These are phyloP conservation scores for Fraxinus platypoda DNA, from an alignment of 305 asterid species.

Conservation along the genomic window DNA sequence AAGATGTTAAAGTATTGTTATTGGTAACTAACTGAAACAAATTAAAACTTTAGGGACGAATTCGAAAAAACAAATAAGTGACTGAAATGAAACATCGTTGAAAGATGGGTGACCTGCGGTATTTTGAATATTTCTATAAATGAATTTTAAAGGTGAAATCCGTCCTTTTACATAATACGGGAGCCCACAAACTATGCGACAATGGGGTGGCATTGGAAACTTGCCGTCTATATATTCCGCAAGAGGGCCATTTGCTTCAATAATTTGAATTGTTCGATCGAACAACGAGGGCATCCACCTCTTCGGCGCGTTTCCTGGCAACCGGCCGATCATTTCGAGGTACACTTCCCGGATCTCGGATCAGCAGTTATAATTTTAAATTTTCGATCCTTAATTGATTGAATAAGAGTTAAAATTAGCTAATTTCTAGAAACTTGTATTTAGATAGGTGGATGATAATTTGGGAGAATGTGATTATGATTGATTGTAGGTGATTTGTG, in stretches of 20 bases:
- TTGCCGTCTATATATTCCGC: neutral
- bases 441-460: neutral
- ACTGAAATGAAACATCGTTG: neutral
- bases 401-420: neutral
- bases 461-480: neutral
- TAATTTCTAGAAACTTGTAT: neutral
- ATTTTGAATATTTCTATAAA: neutral
- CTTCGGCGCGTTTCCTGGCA: slow-evolving; percentile 4
- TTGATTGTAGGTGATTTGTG: neutral
- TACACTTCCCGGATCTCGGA: slow-evolving; percentile 6
- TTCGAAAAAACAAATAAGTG: neutral
- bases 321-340: slow-evolving; percentile 23
- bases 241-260: neutral
- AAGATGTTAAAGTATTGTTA: neutral
- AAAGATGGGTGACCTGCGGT: neutral
- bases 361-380: neutral
- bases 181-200: neutral
- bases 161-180: neutral
- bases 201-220: neutral
- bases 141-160: neutral
- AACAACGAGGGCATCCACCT: neutral
- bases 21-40: neutral
- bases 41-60: neutral
- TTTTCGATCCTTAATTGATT: neutral
- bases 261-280: neutral